These are phyloP conservation scores for Petasospora fabianii DNA, from an alignment of 1,139 yeast genomes.

Conservation along the genomic window DNA sequence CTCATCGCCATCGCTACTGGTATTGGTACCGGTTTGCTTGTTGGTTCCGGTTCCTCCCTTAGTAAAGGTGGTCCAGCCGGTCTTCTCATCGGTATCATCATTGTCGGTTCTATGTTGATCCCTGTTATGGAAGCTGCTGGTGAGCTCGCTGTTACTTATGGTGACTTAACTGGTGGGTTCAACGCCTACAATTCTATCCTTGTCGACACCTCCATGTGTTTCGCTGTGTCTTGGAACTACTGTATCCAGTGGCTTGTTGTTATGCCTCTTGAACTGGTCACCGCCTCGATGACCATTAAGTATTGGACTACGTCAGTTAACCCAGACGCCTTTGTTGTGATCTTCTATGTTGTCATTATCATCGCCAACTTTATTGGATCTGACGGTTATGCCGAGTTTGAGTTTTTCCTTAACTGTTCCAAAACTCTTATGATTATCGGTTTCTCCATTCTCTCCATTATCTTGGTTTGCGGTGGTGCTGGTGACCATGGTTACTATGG, in stretches of 20 bases:
- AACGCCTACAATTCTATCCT: constrained; percentile 62
- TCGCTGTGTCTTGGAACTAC: constrained; percentile 78
- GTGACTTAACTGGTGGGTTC: constrained; percentile 77
- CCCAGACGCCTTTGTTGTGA: constrained; percentile 63
- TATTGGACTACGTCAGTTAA: constrained; percentile 61
- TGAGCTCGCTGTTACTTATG: constrained; percentile 72
- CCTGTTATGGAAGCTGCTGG: constrained; percentile 82
- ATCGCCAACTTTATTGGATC: constrained; percentile 63
- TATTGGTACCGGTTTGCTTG: constrained; percentile 74
- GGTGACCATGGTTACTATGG: constrained; percentile 63
- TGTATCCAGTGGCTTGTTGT: constrained; percentile 77
- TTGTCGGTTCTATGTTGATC: constrained; percentile 67
- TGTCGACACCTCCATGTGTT: constrained; percentile 76
- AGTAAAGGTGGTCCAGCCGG: constrained; percentile 80
- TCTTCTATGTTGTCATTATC: constrained; percentile 61
- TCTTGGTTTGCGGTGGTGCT: constrained; percentile 66
- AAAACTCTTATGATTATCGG: constrained; percentile 63
- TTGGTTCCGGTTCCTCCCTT: constrained; percentile 72
- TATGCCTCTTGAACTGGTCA: constrained; percentile 71
- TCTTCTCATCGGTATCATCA: constrained; percentile 62
- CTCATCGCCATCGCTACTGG: constrained; percentile 85
- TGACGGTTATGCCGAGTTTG: constrained; percentile 71
- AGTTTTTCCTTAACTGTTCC: constrained; percentile 54
- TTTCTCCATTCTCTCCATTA: constrained; percentile 59
- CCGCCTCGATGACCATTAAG: constrained; percentile 67